phyloP scores from a whole-genome alignment of 1,139 yeast species.

The Kodamaea plutei region DNA sequence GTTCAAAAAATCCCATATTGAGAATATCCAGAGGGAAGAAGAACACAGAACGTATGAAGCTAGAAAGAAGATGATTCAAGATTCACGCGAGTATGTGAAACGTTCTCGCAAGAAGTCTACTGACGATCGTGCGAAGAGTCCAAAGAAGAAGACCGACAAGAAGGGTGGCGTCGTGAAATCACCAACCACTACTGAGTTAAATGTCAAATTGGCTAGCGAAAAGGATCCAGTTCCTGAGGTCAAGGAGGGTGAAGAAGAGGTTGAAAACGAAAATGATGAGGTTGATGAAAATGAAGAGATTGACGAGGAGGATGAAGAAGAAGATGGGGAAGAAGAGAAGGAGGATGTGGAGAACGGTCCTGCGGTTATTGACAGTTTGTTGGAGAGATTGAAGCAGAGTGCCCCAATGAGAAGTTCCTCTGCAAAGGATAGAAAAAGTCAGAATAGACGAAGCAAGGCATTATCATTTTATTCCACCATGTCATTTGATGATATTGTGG shows the following conservation, averaged over 20 bases:
- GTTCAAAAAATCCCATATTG: slow-evolving; percentile 44
- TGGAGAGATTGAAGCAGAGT: slow-evolving; percentile 35
- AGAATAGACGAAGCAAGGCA: slow-evolving; percentile 30
- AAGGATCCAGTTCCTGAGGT: slow-evolving; percentile 3
- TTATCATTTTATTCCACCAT: slow-evolving; percentile 33
- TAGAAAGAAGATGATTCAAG: slow-evolving; percentile 34
- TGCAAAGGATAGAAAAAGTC: slow-evolving; percentile 19
- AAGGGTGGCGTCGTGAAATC: slow-evolving; percentile 3
- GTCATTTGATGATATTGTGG: slow-evolving; percentile 24
- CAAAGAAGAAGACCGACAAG: slow-evolving; percentile 9
- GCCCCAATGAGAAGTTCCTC: slow-evolving; percentile 20
- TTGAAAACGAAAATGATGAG: slow-evolving; percentile 7
- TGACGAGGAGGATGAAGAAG: slow-evolving; percentile 16
- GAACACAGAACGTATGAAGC: slow-evolving; percentile 40
- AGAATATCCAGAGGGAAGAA: slow-evolving; percentile 45
- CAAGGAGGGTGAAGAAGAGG: slow-evolving; percentile 10
- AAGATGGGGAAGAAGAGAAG: slow-evolving; percentile 7
- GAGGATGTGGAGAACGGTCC: slow-evolving; percentile 14
- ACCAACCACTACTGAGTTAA: not conserved
- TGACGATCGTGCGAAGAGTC: slow-evolving; percentile 7
- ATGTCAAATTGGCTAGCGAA: not conserved
- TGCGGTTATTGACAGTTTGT: slow-evolving; percentile 36
- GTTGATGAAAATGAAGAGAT: slow-evolving; percentile 8
- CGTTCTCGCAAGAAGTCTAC: slow-evolving; percentile 9
- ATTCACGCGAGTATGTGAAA: slow-evolving; percentile 13